A percentile compares a stretch with the other conserved stretches of the same genome.
Evolutionary conservation across 441 rosid genomes (phyloP).

Genomic region (Adansonia gregorii): DNA sequence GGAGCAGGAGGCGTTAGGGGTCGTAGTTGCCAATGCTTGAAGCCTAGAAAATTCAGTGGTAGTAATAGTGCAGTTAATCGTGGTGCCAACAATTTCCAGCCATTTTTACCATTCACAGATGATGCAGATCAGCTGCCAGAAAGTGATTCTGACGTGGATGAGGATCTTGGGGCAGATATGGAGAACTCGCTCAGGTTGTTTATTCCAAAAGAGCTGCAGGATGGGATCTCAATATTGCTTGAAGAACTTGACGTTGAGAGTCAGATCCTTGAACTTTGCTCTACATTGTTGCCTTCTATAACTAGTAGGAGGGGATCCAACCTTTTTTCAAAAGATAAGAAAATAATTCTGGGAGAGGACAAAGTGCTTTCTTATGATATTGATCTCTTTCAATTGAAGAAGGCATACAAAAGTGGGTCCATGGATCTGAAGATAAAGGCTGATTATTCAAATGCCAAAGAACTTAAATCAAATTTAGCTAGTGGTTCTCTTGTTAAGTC

Average conservation of each 20-base stretch:
- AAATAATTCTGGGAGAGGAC: constrained; percentile 72
- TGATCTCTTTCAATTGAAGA: constrained; percentile 92
- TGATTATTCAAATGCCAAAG: constrained; percentile 95
- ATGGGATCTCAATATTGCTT: constrained; percentile 61
- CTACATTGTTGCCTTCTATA: constrained; percentile 75
- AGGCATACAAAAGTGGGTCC: constrained; percentile 97
- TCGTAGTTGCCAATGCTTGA: constrained; percentile 95
- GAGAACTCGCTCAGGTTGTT: constrained; percentile 64
- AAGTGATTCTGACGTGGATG: constrained; percentile 96
- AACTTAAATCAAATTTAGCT: constrained; percentile 84
- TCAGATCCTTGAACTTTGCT: constrained; percentile 74
- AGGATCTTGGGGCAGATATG: constrained; percentile 57
- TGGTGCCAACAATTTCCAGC: constrained; percentile 64
- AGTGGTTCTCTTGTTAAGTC: constrained; percentile 96
- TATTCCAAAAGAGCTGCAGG: constrained; percentile 78
- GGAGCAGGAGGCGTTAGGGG: constrained; percentile 99
- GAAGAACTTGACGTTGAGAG: constrained; percentile 88
- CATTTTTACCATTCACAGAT: constrained; percentile 79
- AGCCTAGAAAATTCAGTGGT: constrained; percentile 90
- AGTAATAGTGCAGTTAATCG: constrained; percentile 60
- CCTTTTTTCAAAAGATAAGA: constrained; percentile 66
- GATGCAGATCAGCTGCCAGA: constrained; percentile 88
- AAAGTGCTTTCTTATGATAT: constrained; percentile 67
- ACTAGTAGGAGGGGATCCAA: constrained; percentile 77
- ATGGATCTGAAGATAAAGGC: constrained; percentile 96